Conservation (phyloP, 2,329 filamentous ascomycete genomes). For the Hypoxylon sp. region DNA sequence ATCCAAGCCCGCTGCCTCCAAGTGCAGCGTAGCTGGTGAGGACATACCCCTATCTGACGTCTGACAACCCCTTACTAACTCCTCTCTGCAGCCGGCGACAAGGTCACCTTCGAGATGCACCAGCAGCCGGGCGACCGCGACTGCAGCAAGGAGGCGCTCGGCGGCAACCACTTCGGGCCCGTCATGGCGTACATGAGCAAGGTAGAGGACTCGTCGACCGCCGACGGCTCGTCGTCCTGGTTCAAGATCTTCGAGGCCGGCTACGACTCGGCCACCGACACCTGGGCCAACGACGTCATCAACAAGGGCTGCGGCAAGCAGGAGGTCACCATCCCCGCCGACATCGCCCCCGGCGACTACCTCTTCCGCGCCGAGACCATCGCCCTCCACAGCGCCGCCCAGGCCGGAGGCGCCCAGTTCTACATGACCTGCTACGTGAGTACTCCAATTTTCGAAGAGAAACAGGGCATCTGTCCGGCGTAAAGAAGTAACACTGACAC, state of each 20-base stretch:
- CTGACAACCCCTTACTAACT: conserved; percentile 9
- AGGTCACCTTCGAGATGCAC: conserved; percentile 57
- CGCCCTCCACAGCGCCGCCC: conserved; percentile 50
- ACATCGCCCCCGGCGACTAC: conserved; percentile 52
- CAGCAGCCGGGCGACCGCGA: conserved; percentile 53
- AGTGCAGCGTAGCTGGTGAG: conserved; percentile 44
- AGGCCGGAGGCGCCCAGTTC: conserved; percentile 38
- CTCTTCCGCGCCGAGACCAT: conserved; percentile 54
- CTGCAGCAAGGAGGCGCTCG: conserved; percentile 58
- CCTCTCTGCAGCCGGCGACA: conserved; percentile 45
- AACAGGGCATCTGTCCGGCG: too few relatives aligned
- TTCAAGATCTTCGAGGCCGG: conserved; percentile 61
- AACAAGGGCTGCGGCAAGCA: conserved; percentile 44
- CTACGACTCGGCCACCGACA: conserved; percentile 42
- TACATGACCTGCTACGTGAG: conserved; percentile 42
- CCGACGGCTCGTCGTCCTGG: conserved; percentile 54
- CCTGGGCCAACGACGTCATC: conserved; percentile 46
- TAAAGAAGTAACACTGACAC: too few relatives aligned
- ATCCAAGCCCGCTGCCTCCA: conserved; percentile 43
- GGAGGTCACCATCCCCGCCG: conserved; percentile 49
- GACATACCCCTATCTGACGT: too few relatives aligned
- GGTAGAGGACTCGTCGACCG: conserved; percentile 55
- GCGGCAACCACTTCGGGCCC: conserved; percentile 60
- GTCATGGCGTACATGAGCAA: conserved; percentile 58
- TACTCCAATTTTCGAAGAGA: too few relatives aligned